These are phyloP conservation scores for Cytospora chrysosperma DNA, from an alignment of 2,329 filamentous ascomycete genomes.

Conservation along the genomic window DNA sequence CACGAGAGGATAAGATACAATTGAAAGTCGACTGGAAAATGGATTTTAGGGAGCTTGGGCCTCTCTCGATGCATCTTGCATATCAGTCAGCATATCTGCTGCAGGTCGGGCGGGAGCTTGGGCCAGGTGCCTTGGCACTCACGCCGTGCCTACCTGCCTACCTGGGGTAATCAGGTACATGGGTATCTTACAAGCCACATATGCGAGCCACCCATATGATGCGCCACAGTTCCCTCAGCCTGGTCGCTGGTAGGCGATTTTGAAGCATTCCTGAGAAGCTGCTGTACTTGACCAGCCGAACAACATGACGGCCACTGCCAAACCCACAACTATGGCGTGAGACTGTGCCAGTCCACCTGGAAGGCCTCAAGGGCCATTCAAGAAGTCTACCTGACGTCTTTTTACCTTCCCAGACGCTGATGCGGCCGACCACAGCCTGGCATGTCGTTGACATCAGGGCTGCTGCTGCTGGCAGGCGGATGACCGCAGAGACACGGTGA, in stretches of 20 bases:
- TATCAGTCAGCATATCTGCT: too few relatives aligned
- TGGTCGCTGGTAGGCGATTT: conserved; percentile 3
- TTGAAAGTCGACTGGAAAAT: too few relatives aligned
- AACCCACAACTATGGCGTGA: conserved; percentile 16
- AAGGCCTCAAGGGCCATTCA: conserved; percentile 18
- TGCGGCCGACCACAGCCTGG: conserved; percentile 14
- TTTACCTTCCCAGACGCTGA: conserved; percentile 3
- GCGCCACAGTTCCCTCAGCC: conserved; percentile 1
- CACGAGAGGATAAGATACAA: too few relatives aligned
- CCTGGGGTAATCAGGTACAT: too few relatives aligned
- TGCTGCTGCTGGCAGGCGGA: conserved; percentile 14
- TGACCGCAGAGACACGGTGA: conserved; percentile 6
- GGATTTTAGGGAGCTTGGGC: not conserved
- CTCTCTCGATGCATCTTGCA: not conserved
- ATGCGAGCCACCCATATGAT: not conserved
- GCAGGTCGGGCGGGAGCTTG: not conserved
- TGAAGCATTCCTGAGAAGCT: conserved; percentile 5
- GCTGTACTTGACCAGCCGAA: conserved; percentile 16
- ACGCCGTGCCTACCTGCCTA: too few relatives aligned
- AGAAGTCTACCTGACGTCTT: conserved; percentile 8
- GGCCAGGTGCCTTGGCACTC: too few relatives aligned
- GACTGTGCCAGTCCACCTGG: conserved; percentile 11
- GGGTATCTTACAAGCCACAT: not conserved
- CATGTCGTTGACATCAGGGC: conserved; percentile 8
- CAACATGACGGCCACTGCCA: conserved; percentile 16